These are phyloP conservation scores for Aureobasidium lini DNA, from an alignment of 2,329 filamentous ascomycete species.

Conservation along the genomic window DNA sequence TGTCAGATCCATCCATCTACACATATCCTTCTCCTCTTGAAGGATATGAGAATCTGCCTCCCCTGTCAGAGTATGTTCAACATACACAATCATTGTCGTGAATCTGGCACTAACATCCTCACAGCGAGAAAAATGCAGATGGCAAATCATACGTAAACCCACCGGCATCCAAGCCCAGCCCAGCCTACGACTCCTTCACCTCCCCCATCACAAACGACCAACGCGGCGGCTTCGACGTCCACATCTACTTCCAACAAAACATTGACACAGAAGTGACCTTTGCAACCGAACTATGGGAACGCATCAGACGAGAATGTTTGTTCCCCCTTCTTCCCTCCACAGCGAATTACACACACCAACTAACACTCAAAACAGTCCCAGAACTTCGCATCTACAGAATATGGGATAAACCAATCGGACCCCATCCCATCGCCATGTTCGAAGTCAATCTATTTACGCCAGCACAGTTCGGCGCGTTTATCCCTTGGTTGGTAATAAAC, in stretches of 20 bases:
- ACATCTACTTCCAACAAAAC: slow-evolving; percentile 70
- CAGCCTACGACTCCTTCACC: slow-evolving; percentile 62
- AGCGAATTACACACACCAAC: not conserved
- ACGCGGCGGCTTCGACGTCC: slow-evolving; percentile 73
- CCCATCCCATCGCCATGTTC: slow-evolving; percentile 82
- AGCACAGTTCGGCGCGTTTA: slow-evolving; percentile 77
- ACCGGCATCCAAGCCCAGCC: slow-evolving; percentile 49
- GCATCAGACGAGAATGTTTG: slow-evolving; percentile 72
- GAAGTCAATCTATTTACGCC: slow-evolving; percentile 85
- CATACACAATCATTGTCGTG: too few relatives aligned
- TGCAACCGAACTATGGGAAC: slow-evolving; percentile 65
- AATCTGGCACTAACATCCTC: not conserved
- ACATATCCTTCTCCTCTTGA: slow-evolving; percentile 49
- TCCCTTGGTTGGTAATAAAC: slow-evolving; percentile 77
- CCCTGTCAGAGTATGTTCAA: slow-evolving; percentile 34
- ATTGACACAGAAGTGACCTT: slow-evolving; percentile 57
- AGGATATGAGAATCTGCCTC: slow-evolving; percentile 42
- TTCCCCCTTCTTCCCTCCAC: not conserved
- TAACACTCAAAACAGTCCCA: slow-evolving; percentile 51
- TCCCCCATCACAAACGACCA: slow-evolving; percentile 58
- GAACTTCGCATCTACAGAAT: slow-evolving; percentile 75
- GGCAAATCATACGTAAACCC: slow-evolving; percentile 72
- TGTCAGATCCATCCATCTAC: slow-evolving; percentile 46
- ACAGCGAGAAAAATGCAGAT: slow-evolving; percentile 56
- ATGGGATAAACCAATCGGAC: slow-evolving; percentile 71